phyloP scores from a whole-genome alignment of 768 basidiomycete genomes.

The Hygrocybe coccinea region DNA sequence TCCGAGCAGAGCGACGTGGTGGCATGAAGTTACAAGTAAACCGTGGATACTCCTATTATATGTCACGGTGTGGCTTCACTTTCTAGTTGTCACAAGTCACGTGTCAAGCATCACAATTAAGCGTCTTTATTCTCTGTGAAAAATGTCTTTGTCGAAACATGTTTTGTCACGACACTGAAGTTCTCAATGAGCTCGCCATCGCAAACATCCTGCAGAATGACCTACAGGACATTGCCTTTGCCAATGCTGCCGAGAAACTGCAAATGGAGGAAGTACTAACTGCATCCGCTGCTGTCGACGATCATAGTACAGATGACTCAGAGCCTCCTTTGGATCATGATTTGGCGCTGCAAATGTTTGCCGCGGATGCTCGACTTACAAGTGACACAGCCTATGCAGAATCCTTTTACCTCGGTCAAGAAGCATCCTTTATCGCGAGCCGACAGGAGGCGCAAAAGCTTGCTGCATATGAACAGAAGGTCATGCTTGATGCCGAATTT shows the following conservation, averaged over 20 bases:
- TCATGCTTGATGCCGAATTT: constrained; percentile 33
- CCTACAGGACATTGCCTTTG: too few relatives aligned
- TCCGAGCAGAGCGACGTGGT: too few relatives aligned
- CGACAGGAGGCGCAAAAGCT: constrained; percentile 34
- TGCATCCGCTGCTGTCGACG: constrained; percentile 22
- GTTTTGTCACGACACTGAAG: too few relatives aligned
- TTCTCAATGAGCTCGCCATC: too few relatives aligned
- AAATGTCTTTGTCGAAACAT: too few relatives aligned
- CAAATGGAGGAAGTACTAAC: constrained; percentile 30
- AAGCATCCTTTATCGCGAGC: constrained; percentile 22
- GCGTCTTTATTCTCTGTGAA: too few relatives aligned
- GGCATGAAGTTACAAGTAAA: too few relatives aligned
- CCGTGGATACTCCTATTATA: too few relatives aligned
- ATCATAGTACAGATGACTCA: not conserved
- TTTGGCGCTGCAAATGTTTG: constrained; percentile 25
- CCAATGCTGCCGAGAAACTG: constrained; percentile 24
- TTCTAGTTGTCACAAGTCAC: too few relatives aligned
- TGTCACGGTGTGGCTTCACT: too few relatives aligned
- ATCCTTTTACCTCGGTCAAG: constrained; percentile 26
- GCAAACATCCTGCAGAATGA: too few relatives aligned
- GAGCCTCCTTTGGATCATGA: constrained; percentile 22
- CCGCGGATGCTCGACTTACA: constrained; percentile 24
- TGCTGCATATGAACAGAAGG: constrained; percentile 36
- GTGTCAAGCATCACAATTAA: too few relatives aligned
- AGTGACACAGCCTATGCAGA: constrained; percentile 33